Conservation (phyloP, 164 flowering plant species). For the Platanus orientalis region DNA sequence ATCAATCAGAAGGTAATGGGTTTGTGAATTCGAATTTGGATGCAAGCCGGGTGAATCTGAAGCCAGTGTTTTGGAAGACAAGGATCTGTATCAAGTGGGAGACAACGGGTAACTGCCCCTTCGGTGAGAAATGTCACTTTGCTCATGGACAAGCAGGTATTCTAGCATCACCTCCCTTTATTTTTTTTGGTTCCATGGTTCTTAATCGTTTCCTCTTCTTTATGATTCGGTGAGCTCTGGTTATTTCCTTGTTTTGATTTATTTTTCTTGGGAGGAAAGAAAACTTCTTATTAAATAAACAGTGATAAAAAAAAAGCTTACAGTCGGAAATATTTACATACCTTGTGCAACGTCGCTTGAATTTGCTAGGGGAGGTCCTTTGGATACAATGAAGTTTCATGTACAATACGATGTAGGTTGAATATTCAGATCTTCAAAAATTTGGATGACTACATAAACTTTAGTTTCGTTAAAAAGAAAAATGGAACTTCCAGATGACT, state of each 20-base stretch:
- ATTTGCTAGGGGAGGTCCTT: too few species aligned
- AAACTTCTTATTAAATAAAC: too few species aligned
- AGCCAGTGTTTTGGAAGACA: slow-evolving; percentile 69
- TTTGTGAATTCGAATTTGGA: slow-evolving; percentile 21
- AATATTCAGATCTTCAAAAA: too few species aligned
- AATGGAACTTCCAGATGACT: too few species aligned
- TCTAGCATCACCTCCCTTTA: background rate
- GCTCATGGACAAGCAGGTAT: slow-evolving; percentile 91
- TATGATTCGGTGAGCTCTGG: background rate
- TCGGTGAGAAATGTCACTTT: slow-evolving; percentile 79
- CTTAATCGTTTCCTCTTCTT: background rate
- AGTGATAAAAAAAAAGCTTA: too few species aligned
- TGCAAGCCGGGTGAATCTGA: slow-evolving; percentile 23
- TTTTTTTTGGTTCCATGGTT: background rate
- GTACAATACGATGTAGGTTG: too few species aligned
- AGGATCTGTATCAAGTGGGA: slow-evolving; percentile 73
- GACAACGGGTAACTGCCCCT: slow-evolving; percentile 59
- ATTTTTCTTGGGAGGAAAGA: too few species aligned
- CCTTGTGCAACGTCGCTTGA: too few species aligned
- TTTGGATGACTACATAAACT: too few species aligned
- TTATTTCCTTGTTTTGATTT: background rate
- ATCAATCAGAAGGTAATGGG: slow-evolving; percentile 28
- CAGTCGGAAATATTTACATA: too few species aligned
- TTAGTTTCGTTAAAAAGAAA: too few species aligned
- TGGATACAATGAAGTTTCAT: too few species aligned